Conservation (phyloP, 164 flowering plant genomes). For the Vitis rupestris region DNA sequence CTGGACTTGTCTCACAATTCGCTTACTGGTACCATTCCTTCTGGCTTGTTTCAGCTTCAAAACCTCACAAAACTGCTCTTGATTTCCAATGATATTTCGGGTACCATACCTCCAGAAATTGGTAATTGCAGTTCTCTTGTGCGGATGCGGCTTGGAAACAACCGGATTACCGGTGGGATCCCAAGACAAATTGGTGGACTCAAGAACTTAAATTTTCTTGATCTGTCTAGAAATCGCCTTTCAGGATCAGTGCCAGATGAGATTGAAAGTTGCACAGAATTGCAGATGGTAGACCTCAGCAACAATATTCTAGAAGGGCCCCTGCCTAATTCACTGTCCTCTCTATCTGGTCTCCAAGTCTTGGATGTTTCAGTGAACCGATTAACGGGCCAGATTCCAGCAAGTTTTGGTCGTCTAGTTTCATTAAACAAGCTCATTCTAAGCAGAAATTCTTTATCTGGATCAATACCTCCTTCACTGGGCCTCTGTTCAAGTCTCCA, state of each 20-base stretch:
- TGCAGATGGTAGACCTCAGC: slow-evolving; percentile 65
- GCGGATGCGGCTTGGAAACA: slow-evolving; percentile 61
- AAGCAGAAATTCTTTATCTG: slow-evolving; percentile 47
- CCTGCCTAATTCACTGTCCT: slow-evolving; percentile 56
- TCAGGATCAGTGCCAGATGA: slow-evolving; percentile 68
- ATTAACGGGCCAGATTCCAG: slow-evolving; percentile 53
- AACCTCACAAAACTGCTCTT: slow-evolving; percentile 80
- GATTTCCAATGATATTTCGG: slow-evolving; percentile 75
- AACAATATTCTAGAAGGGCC: slow-evolving; percentile 60
- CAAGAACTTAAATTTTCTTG: slow-evolving; percentile 60
- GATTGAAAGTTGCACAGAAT: slow-evolving; percentile 52
- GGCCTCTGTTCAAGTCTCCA: slow-evolving; percentile 60
- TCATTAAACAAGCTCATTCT: slow-evolving; percentile 57
- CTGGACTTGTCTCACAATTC: slow-evolving; percentile 70
- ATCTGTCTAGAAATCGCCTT: slow-evolving; percentile 60
- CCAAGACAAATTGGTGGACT: slow-evolving; percentile 68
- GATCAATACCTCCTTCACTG: slow-evolving; percentile 57
- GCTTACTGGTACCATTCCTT: slow-evolving; percentile 67
- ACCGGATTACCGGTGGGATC: slow-evolving; percentile 64
- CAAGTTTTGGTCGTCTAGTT: slow-evolving; percentile 52
- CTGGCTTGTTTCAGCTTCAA: slow-evolving; percentile 59
- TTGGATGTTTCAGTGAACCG: slow-evolving; percentile 61
- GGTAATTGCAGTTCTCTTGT: slow-evolving; percentile 66
- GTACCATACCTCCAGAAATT: slow-evolving; percentile 66
- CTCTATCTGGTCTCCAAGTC: slow-evolving; percentile 56